Evolutionary conservation across 2,329 filamentous ascomycete genomes (phyloP), one percentile per base, ranked within the genome.

Genomic region (Albifimbria verrucaria): DNA sequence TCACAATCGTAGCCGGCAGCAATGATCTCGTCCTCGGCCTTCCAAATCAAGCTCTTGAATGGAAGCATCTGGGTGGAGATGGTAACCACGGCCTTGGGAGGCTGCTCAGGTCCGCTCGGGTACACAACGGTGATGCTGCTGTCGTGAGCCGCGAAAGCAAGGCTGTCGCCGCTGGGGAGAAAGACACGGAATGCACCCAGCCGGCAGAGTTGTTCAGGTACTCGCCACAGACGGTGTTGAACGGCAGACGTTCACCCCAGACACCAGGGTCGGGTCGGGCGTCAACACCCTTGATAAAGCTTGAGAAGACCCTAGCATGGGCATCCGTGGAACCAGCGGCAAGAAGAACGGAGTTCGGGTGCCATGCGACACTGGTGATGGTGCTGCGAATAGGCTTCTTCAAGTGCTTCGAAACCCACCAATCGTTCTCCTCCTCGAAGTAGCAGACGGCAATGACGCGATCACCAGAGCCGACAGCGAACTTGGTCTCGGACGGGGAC

Each of bases 381-480:
- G 94, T 99, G 70, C 92, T 96, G 61, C 93, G 89, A 65, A 99
- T 96, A 20, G 94, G 94, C 82, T 97, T 99, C 85, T 97, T 97
- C 68, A 99, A 77, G 75, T 99, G 94, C 81, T 99, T 99, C 36
- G 92, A 97, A 42, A 99, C 93, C 94, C 94, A 99, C 94, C 94
- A 99, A 78, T 99, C 92, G 74, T 99, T 97, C 74, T 99, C 94
- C 71, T 96, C 90, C 69, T 99, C 94, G 64, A 99, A 99, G 78
- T 97, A 97, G 80, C 94, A 99, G 62, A 97, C 83, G 41, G 94
- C 92, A 65, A 99, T 96, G 59, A 96, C 89, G 58, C 94, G 87
- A 63, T 96, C 94, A 57, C 94, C 94, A 24, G 92, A 97, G 55
- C 94, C 94, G 23, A 97, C 94, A 51, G 94, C 94, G 71, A 99